Evolutionary conservation across 495 filamentous ascomycete genomes (phyloP).

Genomic region (Terfezia claveryi): DNA sequence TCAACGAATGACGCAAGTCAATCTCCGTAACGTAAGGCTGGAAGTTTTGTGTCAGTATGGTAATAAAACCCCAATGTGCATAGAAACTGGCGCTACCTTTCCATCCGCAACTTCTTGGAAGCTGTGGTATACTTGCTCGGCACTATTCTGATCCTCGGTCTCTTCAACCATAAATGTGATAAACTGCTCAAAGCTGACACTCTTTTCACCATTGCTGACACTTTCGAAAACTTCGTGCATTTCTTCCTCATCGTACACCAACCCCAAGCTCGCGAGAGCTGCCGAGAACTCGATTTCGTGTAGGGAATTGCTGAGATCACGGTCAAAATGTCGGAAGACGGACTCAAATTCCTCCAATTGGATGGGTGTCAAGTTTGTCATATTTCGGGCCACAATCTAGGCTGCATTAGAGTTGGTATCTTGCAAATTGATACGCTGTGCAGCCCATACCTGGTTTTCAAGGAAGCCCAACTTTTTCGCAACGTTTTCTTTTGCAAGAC

Average conservation of each 20-base stretch:
- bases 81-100: slow-evolving; percentile 26
- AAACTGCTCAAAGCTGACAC: slow-evolving; percentile 94
- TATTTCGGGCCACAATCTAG: slow-evolving; percentile 67
- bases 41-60: slow-evolving; percentile 15
- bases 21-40: slow-evolving; percentile 86
- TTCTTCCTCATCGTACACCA: slow-evolving; percentile 87
- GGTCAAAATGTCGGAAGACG: slow-evolving; percentile 92
- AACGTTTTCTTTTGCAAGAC: slow-evolving; percentile 71
- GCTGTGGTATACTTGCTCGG: slow-evolving; percentile 90
- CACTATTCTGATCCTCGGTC: slow-evolving; percentile 94
- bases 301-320: slow-evolving; percentile 76
- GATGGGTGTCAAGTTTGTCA: slow-evolving; percentile 96
- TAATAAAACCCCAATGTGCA: not conserved
- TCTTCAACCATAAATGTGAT: slow-evolving; percentile 98
- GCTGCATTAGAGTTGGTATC: not conserved
- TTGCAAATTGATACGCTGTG: no score
- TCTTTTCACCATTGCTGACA: slow-evolving; percentile 47
- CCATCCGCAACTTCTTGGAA: slow-evolving; percentile 96
- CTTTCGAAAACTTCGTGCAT: slow-evolving; percentile 81
- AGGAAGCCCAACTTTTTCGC: slow-evolving; percentile 89
- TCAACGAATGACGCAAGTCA: slow-evolving; percentile 78
- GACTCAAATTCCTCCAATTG: slow-evolving; percentile 96
- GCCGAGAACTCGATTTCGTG: slow-evolving; percentile 89
- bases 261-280: slow-evolving; percentile 71
- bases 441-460: slow-evolving; percentile 52